Base-by-base conservation (phyloP, 2,329 filamentous ascomycete genomes). In the Penicillium sp. region DNA sequence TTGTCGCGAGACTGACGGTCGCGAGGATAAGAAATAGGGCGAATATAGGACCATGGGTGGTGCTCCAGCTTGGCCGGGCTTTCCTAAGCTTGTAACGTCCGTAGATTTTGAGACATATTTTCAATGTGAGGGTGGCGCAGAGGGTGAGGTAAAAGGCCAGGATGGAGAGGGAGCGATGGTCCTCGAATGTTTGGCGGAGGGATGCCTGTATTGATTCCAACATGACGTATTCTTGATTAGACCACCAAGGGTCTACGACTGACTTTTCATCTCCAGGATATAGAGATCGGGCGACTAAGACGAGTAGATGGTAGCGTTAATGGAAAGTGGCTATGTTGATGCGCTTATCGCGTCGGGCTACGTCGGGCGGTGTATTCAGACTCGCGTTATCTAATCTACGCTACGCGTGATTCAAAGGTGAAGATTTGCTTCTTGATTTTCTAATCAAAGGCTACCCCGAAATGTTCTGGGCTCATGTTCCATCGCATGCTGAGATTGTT, bases 1-100 rank as follows among this genome's bases (percentile, higher is more conserved):
- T 76, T 1, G 74, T 67, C 1, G 67, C 67, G 25, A 83, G 65
- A 52, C 81, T 81, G n/a, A 77, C 53, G 23, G 75, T 48, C 6
- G 79, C 76, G n/a, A 83, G 70, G 23, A 69, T 49, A 0, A 73
- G 69, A 67, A 83, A 63, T 4, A 61, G 40, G 12, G 40, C 27
- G 20, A 61, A 61, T 20, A 57, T 53, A 3, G 8, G 25, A 35
- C 40, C 50, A 14, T 53, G 50, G 3, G 51, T 42, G 12, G 55
- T 43, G 15, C 29, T 42, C 57, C 57, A 62, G 48, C 57, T 55
- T 50, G 58, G 55, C 23, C 41, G 23, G 37, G 51, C 53, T 27
- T 53, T 33, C n/a, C 57, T 57, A 1, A 53, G 40, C 18, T 54
- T 53, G 29, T 56, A 62, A 7, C 57, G 53, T 25, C 26, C 7